phyloP scores from a whole-genome alignment of 2,329 filamentous ascomycete genomes.

The Niveomyces coronatus region DNA sequence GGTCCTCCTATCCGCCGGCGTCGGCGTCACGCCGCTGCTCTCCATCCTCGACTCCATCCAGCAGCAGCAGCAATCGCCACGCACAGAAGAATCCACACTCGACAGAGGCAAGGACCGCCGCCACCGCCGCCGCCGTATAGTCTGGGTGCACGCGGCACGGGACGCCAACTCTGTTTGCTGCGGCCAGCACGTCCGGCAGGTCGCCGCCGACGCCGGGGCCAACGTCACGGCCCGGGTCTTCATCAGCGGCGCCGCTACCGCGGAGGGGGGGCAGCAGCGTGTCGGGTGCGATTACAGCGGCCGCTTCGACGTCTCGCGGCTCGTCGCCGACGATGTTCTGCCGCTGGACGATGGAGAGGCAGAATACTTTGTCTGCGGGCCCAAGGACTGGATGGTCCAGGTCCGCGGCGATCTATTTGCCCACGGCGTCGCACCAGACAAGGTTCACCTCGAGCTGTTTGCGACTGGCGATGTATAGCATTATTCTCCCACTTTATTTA shows the following conservation, averaged over 20 bases:
- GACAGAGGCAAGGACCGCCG: slow-evolving; percentile 16
- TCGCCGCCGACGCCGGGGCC: slow-evolving; percentile 20
- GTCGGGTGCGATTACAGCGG: slow-evolving; percentile 47
- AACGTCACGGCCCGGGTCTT: slow-evolving; percentile 35
- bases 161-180: slow-evolving; percentile 45
- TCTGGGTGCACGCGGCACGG: slow-evolving; percentile 53
- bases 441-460: slow-evolving; percentile 56
- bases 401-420: slow-evolving; percentile 38
- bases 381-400: slow-evolving; percentile 55
- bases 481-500: too few species aligned
- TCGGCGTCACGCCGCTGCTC: slow-evolving; percentile 57
- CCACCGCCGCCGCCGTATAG: slow-evolving; percentile 30
- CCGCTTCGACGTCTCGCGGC: slow-evolving; percentile 41
- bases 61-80: too few species aligned
- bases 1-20: slow-evolving; percentile 57
- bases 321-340: slow-evolving; percentile 40
- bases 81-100: too few species aligned
- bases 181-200: slow-evolving; percentile 32
- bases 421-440: slow-evolving; percentile 41
- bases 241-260: slow-evolving; percentile 37
- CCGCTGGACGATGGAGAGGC: slow-evolving; percentile 40
- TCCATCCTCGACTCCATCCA: slow-evolving; percentile 51
- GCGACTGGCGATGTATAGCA: slow-evolving; percentile 37
- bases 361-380: slow-evolving; percentile 61
- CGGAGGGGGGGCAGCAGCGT: slow-evolving; percentile 31